Evolutionary conservation across 1,139 yeast species (phyloP).

Genomic region (Saccharomycopsis hybrid): DNA sequence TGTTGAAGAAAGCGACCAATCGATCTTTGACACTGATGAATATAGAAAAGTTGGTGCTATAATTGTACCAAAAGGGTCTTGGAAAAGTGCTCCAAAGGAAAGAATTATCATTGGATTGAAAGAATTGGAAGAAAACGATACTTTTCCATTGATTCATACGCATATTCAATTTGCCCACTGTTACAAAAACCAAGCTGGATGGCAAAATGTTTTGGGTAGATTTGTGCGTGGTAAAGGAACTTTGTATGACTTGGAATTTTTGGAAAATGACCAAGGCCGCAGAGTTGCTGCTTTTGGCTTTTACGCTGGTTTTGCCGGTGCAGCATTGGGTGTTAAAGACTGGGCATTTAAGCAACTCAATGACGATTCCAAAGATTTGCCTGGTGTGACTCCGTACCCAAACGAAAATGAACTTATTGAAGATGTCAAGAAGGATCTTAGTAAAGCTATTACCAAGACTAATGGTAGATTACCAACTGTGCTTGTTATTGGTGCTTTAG

Average conservation of each 20-base stretch:
- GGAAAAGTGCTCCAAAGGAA: conserved; percentile 87
- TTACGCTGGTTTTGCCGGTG: conserved; percentile 99
- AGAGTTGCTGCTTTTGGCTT: conserved; percentile 99
- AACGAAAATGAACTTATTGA: conserved; percentile 68
- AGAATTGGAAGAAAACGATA: conserved; percentile 92
- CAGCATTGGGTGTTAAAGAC: conserved; percentile 88
- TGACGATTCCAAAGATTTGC: conserved; percentile 54
- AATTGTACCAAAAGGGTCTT: conserved; percentile 87
- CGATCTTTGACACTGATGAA: conserved; percentile 70
- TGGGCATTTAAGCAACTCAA: conserved; percentile 90
- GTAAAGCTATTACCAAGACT: conserved; percentile 47
- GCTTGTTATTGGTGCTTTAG: conserved; percentile 92
- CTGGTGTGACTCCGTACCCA: conserved; percentile 76
- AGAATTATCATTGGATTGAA: conserved; percentile 88
- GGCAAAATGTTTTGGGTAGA: conserved; percentile 85
- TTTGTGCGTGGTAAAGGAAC: conserved; percentile 89
- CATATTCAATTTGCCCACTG: conserved; percentile 99
- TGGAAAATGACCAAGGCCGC: conserved; percentile 91
- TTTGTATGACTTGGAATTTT: conserved; percentile 87
- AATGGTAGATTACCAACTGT: conserved; percentile 65
- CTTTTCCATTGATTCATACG: conserved; percentile 88
- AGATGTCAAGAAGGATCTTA: conserved; percentile 60
- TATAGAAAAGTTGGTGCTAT: conserved; percentile 76
- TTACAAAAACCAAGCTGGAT: conserved; percentile 94
- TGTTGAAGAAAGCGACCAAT: conserved; percentile 82